Evolutionary conservation across 2,329 filamentous ascomycete genomes (phyloP).

Genomic region (Penicillium freii): DNA sequence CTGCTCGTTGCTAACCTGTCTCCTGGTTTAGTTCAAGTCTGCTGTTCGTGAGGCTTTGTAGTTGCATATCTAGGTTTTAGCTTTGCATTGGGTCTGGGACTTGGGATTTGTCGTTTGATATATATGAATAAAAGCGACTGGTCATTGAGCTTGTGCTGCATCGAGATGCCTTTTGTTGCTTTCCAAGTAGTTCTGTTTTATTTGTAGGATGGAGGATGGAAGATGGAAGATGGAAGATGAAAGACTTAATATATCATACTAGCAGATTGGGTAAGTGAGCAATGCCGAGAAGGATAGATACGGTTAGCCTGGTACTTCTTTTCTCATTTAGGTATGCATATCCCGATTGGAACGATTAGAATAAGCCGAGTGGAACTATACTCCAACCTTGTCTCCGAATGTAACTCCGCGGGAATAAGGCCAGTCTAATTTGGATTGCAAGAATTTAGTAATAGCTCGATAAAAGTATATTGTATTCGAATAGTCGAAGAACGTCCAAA

Average conservation of each 20-base stretch:
- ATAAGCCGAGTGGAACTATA: neutral
- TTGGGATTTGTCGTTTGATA: neutral
- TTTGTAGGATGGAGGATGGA: neutral
- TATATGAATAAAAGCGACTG: neutral
- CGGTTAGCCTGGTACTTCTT: neutral
- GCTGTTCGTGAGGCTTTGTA: constrained; percentile 27
- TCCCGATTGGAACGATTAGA: neutral
- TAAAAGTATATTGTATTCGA: neutral
- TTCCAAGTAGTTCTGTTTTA: neutral
- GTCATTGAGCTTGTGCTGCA: neutral
- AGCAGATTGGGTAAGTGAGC: neutral
- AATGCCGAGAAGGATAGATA: neutral
- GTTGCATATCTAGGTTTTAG: neutral
- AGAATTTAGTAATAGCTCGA: neutral
- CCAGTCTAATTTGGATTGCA: neutral
- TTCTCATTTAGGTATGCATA: neutral
- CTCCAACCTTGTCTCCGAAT: neutral
- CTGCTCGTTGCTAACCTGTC: constrained; percentile 6
- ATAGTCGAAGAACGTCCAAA: neutral
- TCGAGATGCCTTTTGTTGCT: neutral
- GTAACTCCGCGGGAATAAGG: neutral
- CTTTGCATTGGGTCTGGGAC: neutral
- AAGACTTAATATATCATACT: neutral
- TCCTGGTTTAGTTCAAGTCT: constrained; percentile 31
- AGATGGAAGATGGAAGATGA: neutral